Conservation (phyloP, 495 filamentous ascomycete species). For the Xylaria scruposa region DNA sequence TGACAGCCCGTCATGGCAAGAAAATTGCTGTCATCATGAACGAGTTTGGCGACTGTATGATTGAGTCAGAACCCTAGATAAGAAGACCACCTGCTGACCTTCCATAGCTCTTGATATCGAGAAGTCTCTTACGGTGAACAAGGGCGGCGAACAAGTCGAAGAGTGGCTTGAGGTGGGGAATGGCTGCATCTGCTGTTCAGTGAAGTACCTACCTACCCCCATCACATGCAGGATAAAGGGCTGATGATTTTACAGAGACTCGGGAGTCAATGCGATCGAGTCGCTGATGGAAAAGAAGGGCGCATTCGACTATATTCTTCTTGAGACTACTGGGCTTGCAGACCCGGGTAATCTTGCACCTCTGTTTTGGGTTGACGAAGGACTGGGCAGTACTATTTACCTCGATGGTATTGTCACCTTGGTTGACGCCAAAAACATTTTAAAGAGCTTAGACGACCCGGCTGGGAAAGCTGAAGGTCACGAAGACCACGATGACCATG, state of each 20-base stretch:
- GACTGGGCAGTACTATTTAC: conserved; percentile 90
- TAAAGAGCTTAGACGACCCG: conserved; percentile 78
- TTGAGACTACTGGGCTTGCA: conserved; percentile 94
- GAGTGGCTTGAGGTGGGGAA: conserved; percentile 97
- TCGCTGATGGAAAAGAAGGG: conserved; percentile 94
- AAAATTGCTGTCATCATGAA: conserved; percentile 98
- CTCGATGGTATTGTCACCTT: conserved; percentile 96
- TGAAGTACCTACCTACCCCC: conserved; percentile 67
- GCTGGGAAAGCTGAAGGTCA: conserved; percentile 64
- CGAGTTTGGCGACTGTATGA: conserved; percentile 93
- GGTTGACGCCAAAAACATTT: conserved; percentile 92
- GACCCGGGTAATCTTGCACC: conserved; percentile 97
- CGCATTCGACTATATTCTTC: conserved; percentile 95
- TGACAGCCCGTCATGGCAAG: conserved; percentile 93
- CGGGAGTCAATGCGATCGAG: conserved; percentile 92
- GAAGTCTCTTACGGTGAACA: conserved; percentile 86
- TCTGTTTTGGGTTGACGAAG: conserved; percentile 96
- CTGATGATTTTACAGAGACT: conserved; percentile 64
- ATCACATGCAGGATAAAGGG: not conserved
- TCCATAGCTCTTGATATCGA: conserved; percentile 85
- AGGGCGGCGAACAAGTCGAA: conserved; percentile 83
- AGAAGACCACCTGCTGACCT: conserved; percentile 33
- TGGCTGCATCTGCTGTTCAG: conserved; percentile 97
- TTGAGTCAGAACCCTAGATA: not conserved
- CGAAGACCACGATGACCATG: conserved; percentile 58